Evolutionary conservation across 2,329 filamentous ascomycete genomes (phyloP).

Genomic region (Beauveria australis): DNA sequence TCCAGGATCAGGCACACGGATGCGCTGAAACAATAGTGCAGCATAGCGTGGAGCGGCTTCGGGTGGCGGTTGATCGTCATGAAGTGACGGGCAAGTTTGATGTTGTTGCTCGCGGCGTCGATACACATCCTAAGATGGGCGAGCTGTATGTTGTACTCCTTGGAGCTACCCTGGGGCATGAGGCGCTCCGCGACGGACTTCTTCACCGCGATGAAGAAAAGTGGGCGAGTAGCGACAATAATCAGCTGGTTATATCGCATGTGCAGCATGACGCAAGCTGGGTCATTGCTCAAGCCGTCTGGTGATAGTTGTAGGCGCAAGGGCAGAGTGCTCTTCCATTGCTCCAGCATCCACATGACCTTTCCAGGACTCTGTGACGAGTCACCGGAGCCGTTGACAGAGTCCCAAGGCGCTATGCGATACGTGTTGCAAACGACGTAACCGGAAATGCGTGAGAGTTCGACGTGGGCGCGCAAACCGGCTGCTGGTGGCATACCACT

Average conservation of each 20-base stretch:
- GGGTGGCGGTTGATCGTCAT: constrained; percentile 26
- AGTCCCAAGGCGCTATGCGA: constrained; percentile 27
- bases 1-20: constrained; percentile 39
- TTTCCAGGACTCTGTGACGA: constrained; percentile 28
- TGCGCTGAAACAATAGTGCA: constrained; percentile 44
- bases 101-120: constrained; percentile 32
- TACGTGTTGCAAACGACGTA: constrained; percentile 41
- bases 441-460: constrained; percentile 38
- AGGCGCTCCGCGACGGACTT: constrained; percentile 35
- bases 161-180: constrained; percentile 20
- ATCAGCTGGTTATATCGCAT: constrained; percentile 43
- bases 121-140: constrained; percentile 11
- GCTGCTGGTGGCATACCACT: constrained; percentile 35
- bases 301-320: constrained; percentile 28
- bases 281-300: constrained; percentile 29
- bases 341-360: constrained; percentile 32
- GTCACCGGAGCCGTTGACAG: constrained; percentile 14
- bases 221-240: constrained; percentile 39
- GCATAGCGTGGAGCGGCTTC: constrained; percentile 34
- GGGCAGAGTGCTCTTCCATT: constrained; percentile 33
- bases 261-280: constrained; percentile 36
- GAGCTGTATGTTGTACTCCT: constrained; percentile 16
- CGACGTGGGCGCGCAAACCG: constrained; percentile 37
- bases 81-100: constrained; percentile 35
- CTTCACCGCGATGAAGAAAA: constrained; percentile 39